Evolutionary conservation across 139 green algal species (phyloP).

Genomic region (Eudorina sp.): DNA sequence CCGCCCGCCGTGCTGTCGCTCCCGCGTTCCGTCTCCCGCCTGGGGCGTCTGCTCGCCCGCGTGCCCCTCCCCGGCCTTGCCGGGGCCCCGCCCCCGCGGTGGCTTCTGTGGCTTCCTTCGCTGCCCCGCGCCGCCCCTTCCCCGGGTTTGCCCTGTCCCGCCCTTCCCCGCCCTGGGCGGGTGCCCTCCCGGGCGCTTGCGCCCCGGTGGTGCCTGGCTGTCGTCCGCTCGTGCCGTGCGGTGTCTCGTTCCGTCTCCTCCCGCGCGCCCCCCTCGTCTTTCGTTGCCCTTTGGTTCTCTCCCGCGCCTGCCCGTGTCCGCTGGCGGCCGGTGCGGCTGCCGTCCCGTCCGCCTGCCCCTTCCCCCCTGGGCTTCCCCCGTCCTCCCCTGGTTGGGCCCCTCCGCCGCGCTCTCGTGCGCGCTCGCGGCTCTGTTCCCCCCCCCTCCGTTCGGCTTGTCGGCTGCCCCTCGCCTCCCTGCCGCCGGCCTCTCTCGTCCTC

Average conservation of each 20-base stretch:
- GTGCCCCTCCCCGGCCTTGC: background rate
- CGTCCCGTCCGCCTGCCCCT: background rate
- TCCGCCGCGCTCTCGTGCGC: background rate
- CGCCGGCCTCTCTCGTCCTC: background rate
- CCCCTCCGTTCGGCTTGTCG: background rate
- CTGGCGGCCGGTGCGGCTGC: background rate
- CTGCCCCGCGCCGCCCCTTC: background rate
- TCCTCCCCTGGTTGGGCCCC: background rate
- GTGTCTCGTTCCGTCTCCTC: background rate
- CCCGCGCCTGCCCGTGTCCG: background rate
- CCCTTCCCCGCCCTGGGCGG: background rate
- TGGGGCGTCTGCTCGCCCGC: background rate
- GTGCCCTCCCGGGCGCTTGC: background rate
- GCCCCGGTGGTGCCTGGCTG: background rate
- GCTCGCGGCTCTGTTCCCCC: background rate
- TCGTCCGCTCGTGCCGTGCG: background rate
- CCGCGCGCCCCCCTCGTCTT: background rate
- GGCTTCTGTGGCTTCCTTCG: background rate
- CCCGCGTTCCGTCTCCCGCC: too few relatives aligned
- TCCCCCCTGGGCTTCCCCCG: background rate
- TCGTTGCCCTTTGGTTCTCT: background rate
- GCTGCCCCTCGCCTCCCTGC: background rate
- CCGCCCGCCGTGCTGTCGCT: background rate
- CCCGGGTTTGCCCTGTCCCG: background rate
- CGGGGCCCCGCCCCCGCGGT: background rate